Evolutionary conservation across 371 early-diverging fungal species (phyloP).

Genomic region (Syncephalis plumigaleata): DNA sequence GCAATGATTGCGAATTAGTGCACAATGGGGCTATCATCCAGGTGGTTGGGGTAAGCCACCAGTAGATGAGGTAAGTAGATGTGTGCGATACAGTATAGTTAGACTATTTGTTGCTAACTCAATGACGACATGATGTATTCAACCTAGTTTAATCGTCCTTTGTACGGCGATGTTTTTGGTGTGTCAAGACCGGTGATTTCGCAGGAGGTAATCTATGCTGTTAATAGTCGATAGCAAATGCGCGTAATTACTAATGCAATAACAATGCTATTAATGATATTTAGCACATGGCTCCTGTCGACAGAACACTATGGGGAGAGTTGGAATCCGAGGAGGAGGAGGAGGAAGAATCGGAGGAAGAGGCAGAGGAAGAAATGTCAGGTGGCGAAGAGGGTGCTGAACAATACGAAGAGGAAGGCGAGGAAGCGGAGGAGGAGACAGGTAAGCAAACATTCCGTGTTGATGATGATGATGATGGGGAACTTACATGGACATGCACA

Average conservation of each 20-base stretch:
- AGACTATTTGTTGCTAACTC: not conserved
- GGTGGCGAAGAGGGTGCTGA: conserved; percentile 24
- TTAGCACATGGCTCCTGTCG: conserved; percentile 40
- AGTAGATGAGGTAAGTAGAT: conserved; percentile 57
- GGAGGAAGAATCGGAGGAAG: conserved; percentile 35
- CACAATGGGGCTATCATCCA: conserved; percentile 97
- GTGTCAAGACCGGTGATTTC: conserved; percentile 15
- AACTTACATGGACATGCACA: conserved; percentile 12
- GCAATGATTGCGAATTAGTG: conserved; percentile 12
- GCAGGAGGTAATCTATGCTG: not conserved
- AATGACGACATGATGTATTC: not conserved
- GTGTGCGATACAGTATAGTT: conserved; percentile 37
- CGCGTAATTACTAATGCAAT: conserved; percentile 3
- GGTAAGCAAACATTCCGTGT: conserved; percentile 16
- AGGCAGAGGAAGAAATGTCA: conserved; percentile 44
- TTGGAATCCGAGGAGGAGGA: conserved; percentile 27
- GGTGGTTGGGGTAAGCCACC: conserved; percentile 98
- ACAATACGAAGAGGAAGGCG: conserved; percentile 4
- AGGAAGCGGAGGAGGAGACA: conserved; percentile 32
- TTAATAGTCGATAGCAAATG: too few relatives aligned
- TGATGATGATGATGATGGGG: conserved; percentile 16
- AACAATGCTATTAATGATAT: not conserved
- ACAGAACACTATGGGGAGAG: conserved; percentile 68
- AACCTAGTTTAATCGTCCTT: conserved; percentile 68
- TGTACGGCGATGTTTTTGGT: conserved; percentile 95